Evolutionary conservation across 1,139 yeast genomes (phyloP), one percentile per base, ranked within the genome.

Genomic region (Keqinozyma sinolaborantium): DNA sequence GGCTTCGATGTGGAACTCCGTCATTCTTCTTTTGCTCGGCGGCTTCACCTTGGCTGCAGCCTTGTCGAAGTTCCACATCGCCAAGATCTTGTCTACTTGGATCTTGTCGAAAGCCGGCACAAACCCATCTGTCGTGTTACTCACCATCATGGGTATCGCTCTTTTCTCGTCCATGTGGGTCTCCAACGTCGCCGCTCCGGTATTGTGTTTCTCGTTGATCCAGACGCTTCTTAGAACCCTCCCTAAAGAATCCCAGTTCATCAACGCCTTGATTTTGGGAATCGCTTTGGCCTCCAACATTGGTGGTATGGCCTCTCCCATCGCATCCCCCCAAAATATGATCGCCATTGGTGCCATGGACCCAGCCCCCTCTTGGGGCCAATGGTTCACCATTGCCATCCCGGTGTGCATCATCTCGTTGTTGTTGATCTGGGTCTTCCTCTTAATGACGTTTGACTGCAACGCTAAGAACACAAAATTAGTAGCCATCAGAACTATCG

Each of bases 231-330:
- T 81, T 34, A 70, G 84, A 45, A 74, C 83, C 1, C 58, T 81
- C 28, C 80, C 83, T 5, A 72, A 73, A 27, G 80, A 75, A 9
- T 71, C 83, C 0, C 76, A 70, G 27, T 79, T 80, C 48, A 79
- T 75, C 10, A 70, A 75, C 43, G 82, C 87, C 1, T 64, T 82
- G 34, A 77, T 81, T 25, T 60, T 82, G 39, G 87, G 88, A 36
- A 79, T 82, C 38, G 90, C 90, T 0, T 61, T 82, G 24, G 79
- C 85, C 6, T 80, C 86, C 7, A 80, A 82, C 49, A 60, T 80
- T 29, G 88, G 86, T 23, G 90, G 90, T 44, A 79, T 82, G 85
- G 77, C 87, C 0, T 78, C 85, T n/a, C 90, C 90, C 11, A 82
- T 82, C 40, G 79, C 88, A 0, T 79, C 86, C 4, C 90, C 90